Conservation (phyloP, 1,139 yeast genomes). For the Sugiyamaella japonica region DNA sequence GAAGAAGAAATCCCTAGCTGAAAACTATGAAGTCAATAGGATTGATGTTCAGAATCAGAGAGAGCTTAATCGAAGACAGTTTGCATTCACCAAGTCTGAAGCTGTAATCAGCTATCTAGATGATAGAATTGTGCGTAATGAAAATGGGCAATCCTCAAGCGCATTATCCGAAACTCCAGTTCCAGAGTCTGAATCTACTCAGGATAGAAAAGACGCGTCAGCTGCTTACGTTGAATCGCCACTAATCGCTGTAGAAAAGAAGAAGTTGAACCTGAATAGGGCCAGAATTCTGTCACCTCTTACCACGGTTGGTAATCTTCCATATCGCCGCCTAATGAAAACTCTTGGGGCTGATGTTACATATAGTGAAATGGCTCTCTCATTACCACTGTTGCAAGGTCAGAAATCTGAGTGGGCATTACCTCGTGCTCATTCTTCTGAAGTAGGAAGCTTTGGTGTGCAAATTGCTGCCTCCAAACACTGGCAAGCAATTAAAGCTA, state of each 20-base stretch:
- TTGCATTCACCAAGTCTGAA: slow-evolving; percentile 57
- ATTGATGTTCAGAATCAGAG: slow-evolving; percentile 55
- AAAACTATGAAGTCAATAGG: slow-evolving; percentile 65
- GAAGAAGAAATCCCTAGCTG: slow-evolving; percentile 42
- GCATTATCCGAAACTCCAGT: not conserved
- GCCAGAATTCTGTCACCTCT: slow-evolving; percentile 93
- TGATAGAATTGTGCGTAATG: slow-evolving; percentile 21
- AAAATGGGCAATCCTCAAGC: slow-evolving; percentile 22
- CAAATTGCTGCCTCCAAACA: slow-evolving; percentile 91
- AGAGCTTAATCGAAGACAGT: slow-evolving; percentile 62
- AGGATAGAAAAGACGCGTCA: slow-evolving; percentile 25
- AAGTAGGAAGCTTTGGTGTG: slow-evolving; percentile 87
- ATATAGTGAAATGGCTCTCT: slow-evolving; percentile 92
- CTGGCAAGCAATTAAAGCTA: slow-evolving; percentile 92
- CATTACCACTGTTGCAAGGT: slow-evolving; percentile 84
- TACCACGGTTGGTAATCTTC: slow-evolving; percentile 96
- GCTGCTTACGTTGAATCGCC: slow-evolving; percentile 74
- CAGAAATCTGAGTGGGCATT: slow-evolving; percentile 96
- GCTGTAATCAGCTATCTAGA: slow-evolving; percentile 58
- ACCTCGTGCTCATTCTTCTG: slow-evolving; percentile 82
- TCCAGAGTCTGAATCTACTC: slow-evolving; percentile 22
- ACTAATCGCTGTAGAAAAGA: slow-evolving; percentile 80
- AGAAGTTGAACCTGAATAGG: slow-evolving; percentile 59
- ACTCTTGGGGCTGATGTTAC: slow-evolving; percentile 90
- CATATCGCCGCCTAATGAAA: slow-evolving; percentile 91